Conservation (phyloP, 768 basidiomycete genomes). For the Tylopilus vinaceipallidus region DNA sequence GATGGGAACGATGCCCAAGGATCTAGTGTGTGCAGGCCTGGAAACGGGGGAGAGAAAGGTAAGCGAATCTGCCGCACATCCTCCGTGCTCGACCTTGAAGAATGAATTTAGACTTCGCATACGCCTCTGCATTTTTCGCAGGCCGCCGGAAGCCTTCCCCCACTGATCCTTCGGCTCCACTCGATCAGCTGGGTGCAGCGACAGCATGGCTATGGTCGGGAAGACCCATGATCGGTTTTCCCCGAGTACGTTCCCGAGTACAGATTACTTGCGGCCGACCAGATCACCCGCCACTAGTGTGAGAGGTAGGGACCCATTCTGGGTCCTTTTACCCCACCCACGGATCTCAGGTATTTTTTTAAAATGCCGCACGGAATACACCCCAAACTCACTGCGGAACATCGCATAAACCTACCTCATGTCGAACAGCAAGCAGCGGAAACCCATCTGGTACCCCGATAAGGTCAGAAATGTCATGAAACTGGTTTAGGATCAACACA, state of each 20-base stretch:
- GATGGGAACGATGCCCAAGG: too few relatives aligned
- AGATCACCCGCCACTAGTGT: too few relatives aligned
- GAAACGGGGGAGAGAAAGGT: background rate
- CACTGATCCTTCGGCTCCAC: background rate
- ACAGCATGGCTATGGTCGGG: background rate
- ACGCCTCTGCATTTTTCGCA: constrained; percentile 5
- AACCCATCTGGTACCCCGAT: constrained; percentile 1
- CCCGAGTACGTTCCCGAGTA: too few relatives aligned
- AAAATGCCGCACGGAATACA: background rate
- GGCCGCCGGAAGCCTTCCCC: background rate
- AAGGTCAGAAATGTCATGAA: constrained; percentile 5
- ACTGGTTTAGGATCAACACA: background rate
- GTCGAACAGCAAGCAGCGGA: background rate
- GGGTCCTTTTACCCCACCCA: background rate
- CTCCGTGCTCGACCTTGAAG: background rate
- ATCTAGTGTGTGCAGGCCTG: background rate
- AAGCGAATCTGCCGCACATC: background rate
- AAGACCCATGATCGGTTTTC: constrained; percentile 2
- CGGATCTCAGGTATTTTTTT: constrained; percentile 4
- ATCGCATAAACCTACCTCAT: constrained; percentile 4
- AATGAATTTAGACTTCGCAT: background rate
- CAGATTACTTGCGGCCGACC: too few relatives aligned
- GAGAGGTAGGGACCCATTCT: background rate
- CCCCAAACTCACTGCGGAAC: background rate
- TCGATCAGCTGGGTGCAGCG: background rate